These are phyloP conservation scores for Echinosophora koreensis DNA, from an alignment of 306 rosid genomes.

Conservation along the genomic window DNA sequence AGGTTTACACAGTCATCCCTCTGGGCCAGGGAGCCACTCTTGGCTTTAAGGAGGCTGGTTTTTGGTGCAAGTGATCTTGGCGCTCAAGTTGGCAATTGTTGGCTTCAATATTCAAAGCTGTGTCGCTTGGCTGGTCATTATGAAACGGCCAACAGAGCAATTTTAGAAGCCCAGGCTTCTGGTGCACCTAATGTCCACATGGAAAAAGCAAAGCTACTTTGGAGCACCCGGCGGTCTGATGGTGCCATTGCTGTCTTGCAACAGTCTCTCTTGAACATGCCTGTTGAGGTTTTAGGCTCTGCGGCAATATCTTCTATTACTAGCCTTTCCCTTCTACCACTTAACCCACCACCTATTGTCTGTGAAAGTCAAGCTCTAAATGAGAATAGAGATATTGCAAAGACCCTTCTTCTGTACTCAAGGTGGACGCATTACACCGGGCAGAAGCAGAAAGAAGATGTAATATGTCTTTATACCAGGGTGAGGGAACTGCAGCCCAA, in stretches of 20 bases:
- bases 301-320: conserved; percentile 85
- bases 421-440: conserved; percentile 99
- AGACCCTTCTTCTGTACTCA: conserved; percentile 93
- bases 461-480: conserved; percentile 79
- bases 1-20: conserved; percentile 88
- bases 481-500: conserved; percentile 93
- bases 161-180: conserved; percentile 92
- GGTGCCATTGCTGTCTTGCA: conserved; percentile 94
- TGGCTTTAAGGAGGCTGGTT: conserved; percentile 87
- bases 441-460: conserved; percentile 98
- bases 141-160: conserved; percentile 95
- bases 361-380: conserved; percentile 77
- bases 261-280: conserved; percentile 87
- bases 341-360: conserved; percentile 61
- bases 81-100: conserved; percentile 93
- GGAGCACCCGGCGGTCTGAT: conserved; percentile 94
- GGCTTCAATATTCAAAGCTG: conserved; percentile 98
- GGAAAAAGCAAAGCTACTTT: conserved; percentile 92
- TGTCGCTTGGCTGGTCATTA: conserved; percentile 97
- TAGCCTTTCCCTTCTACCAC: conserved; percentile 84
- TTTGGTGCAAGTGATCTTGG: conserved; percentile 79
- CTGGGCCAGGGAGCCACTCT: conserved; percentile 97
- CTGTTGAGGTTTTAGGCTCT: conserved; percentile 81
- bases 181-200: conserved; percentile 89
- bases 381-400: conserved; percentile 78